Conservation (phyloP, 2,329 filamentous ascomycete species). For the Aureobasidium mangrovei region DNA sequence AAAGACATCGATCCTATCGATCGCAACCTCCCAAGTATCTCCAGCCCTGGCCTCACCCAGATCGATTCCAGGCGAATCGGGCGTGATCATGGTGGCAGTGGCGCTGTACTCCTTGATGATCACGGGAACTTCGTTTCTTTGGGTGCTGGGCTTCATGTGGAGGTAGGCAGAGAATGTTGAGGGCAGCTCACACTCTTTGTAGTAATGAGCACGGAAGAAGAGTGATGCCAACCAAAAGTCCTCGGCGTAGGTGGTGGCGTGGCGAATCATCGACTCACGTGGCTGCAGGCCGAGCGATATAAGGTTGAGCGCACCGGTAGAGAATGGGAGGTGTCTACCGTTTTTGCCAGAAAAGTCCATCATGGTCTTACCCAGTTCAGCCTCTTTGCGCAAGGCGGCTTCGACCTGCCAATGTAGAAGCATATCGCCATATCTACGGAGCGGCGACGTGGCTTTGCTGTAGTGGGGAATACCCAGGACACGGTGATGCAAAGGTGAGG, state of each 20-base stretch:
- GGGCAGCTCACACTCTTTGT: conserved; percentile 44
- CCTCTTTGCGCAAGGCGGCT: conserved; percentile 50
- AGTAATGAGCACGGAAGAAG: conserved; percentile 50
- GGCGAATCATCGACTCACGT: conserved; percentile 36
- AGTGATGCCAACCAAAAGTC: conserved; percentile 46
- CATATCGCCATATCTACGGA: conserved; percentile 53
- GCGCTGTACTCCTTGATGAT: conserved; percentile 21
- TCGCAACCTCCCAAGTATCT: conserved; percentile 39
- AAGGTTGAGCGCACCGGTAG: conserved; percentile 37
- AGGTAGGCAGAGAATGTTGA: conserved; percentile 34
- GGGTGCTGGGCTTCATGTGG: conserved; percentile 10
- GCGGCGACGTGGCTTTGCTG: conserved; percentile 50
- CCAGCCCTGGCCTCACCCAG: conserved; percentile 25
- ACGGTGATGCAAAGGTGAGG: conserved; percentile 40
- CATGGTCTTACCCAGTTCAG: conserved; percentile 36
- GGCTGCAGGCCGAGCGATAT: conserved; percentile 40
- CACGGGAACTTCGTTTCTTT: background rate
- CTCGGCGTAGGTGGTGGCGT: conserved; percentile 27
- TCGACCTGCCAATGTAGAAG: conserved; percentile 57
- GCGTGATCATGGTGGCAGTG: conserved; percentile 16
- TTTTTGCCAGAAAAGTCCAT: conserved; percentile 21
- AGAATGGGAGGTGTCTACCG: conserved; percentile 41
- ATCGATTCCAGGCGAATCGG: conserved; percentile 8
- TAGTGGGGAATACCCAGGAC: conserved; percentile 46
- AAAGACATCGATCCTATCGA: conserved; percentile 32